Base-by-base conservation (phyloP, 139 green algal genomes). In the Diplosphaera chodatii region DNA sequence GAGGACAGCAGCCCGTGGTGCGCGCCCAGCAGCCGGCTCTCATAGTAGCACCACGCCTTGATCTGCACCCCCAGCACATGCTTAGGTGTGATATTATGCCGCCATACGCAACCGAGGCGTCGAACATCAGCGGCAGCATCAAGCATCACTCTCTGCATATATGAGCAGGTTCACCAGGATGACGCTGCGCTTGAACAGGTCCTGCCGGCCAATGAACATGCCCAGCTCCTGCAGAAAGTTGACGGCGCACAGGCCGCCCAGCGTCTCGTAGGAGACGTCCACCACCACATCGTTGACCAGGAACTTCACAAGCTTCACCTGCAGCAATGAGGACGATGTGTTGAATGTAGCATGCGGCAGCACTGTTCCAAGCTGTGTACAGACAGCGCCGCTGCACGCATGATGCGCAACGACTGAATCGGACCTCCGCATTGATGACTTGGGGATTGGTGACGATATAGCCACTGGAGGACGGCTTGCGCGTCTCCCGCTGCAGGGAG, bases 41-140 rank as follows among this genome's bases (percentile, higher is more conserved):
- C 95, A 71, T 99, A 98, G 77, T 96, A 98, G 82, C 91, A 97
- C 95, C 95, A 99, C 0, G 93, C 93, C 81, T 99, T 99, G 59
- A 97, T 84, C 91, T 94, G 79, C 28, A 72, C 16, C 10, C 37
- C 37, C n/a, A n/a, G n/a, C n/a, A n/a, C n/a, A n/a, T n/a, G n/a
- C n/a, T n/a, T n/a, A n/a, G n/a, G n/a, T 68, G 20, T 37, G n/a
- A 68, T 68, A n/a, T n/a, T n/a, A n/a, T n/a, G n/a, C n/a, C n/a
- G n/a, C n/a, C n/a, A n/a, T n/a, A n/a, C n/a, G n/a, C n/a, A n/a
- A n/a, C n/a, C n/a, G n/a, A n/a, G n/a, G n/a, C n/a, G n/a, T n/a
- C n/a, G n/a, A n/a, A n/a, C n/a, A n/a, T n/a, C n/a, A n/a, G n/a
- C n/a, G n/a, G n/a, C n/a, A n/a, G n/a, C n/a, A n/a, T n/a, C n/a